Base-by-base conservation (phyloP, 148 eudicot genomes). In the Rhododendron williamsianum region DNA sequence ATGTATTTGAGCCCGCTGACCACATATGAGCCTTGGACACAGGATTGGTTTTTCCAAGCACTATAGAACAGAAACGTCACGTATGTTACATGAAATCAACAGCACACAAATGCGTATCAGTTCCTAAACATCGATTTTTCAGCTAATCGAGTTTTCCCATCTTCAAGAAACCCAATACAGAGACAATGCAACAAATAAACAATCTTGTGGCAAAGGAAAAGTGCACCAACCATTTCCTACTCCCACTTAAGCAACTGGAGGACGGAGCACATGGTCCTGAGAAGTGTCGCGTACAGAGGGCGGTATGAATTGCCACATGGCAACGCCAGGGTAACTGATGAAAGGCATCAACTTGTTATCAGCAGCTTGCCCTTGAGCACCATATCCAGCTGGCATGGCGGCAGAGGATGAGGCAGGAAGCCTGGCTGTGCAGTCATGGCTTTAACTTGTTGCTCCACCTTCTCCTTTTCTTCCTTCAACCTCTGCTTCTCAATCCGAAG, bases 241-340 rank as follows among this genome's bases (percentile, higher is more conserved):
- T 67, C 76, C 41, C 71, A 87, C 58, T 89, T 92, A 93, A 81
- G 94, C 95, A 81, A 92, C 95, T 4, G 94, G 98, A 45, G 98
- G 95, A 36, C 82, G 95, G 16, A 93, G 92, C 67, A 85, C 94
- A 71, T 93, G 95, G 85, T 93, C 95, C 86, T 91, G 93, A 23
- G 98, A 93, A 15, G 93, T 92, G 80, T 95, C 95, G 12, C 91
- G 91, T 1, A 90, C 88, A 38, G 94, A 85, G 30, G 92, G 93
- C 7, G 98, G 94, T 88, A 91, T 87, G 88, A 90, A 92, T 82
- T 93, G 96, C 98, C 98, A 95, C 93, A 93, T 86, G 78, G 98
- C 90, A 35, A 91, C 90, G 46, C 92, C 91, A 9, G 98, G 93
- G 87, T 93, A 93, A 52, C 93, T 85, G 71, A 92, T 84, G 79